Evolutionary conservation across 2,329 filamentous ascomycete species (phyloP).

Genomic region (Fusarium redolens): DNA sequence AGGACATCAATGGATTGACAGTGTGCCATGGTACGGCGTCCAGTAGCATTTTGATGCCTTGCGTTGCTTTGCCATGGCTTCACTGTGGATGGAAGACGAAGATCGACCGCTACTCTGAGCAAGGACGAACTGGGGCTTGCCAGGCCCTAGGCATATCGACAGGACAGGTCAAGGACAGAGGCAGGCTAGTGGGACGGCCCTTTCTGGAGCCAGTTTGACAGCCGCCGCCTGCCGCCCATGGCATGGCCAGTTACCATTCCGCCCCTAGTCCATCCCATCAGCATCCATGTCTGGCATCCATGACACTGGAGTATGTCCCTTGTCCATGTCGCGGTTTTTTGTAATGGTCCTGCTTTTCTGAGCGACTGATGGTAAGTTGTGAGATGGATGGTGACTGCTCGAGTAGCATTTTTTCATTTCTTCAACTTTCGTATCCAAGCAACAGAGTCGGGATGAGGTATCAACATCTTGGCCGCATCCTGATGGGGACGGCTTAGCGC

Average conservation of each 20-base stretch:
- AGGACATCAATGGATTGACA: slow-evolving; percentile 13
- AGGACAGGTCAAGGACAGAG: slow-evolving; percentile 25
- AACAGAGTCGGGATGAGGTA: slow-evolving; percentile 17
- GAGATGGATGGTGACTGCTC: slow-evolving; percentile 12
- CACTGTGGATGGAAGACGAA: slow-evolving; percentile 21
- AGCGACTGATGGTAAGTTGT: slow-evolving; percentile 21
- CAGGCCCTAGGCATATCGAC: slow-evolving; percentile 29
- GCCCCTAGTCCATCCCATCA: slow-evolving; percentile 36
- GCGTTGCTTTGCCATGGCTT: slow-evolving; percentile 26
- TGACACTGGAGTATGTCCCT: slow-evolving; percentile 24
- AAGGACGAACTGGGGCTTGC: slow-evolving; percentile 35
- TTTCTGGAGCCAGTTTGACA: slow-evolving; percentile 46
- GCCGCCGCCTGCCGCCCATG: slow-evolving; percentile 43
- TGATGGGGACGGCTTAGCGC: slow-evolving; percentile 20
- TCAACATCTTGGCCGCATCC: slow-evolving; percentile 7
- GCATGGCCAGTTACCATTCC: slow-evolving; percentile 41
- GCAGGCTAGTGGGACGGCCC: slow-evolving; percentile 46
- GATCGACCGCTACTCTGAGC: slow-evolving; percentile 40
- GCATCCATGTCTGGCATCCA: slow-evolving; percentile 34
- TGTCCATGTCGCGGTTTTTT: slow-evolving; percentile 16
- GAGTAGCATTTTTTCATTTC: slow-evolving; percentile 40
- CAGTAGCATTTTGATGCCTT: slow-evolving; percentile 19
- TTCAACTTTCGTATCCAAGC: slow-evolving; percentile 21
- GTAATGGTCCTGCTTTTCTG: slow-evolving; percentile 14
- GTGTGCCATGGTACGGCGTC: neutral